Base-by-base conservation (phyloP, 179 eudicot species). In the Spinacia oleracea region DNA sequence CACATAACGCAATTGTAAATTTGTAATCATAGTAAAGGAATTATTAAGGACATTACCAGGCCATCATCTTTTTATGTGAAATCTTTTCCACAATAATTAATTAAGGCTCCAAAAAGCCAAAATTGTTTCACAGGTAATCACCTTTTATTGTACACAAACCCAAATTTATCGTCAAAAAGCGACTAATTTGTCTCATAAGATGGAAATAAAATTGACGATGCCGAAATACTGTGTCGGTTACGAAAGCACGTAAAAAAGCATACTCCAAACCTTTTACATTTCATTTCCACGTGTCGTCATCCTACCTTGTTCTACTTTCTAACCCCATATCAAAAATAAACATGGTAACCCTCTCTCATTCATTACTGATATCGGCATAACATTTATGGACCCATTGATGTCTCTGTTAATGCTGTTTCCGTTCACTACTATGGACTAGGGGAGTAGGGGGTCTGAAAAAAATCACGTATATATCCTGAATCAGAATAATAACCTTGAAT, bases 171-270 rank as follows among this genome's bases (percentile, higher is more conserved):
- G 25, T 75, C 45, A 75, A 75, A 40, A 45, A 16, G 25, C 27
- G 58, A 43, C 68, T 75, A 10, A 73, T 38, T 40, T 40, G 48
- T 35, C 43, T 70, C 29, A 0, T 42, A 56, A 6, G 7, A 35
- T 12, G 29, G 34, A 32, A 32, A 51, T 1, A 10, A 59, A 12
- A 35, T 40, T 58, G 27, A 40, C 50, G 16, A 43, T 0, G 6
- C 9, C 43, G 27, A 8, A 60, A 43, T 9, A 62, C 48, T 21
- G 43, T 75, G 78, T 75, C 78, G 78, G 78, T 75, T 75, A 43
- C 78, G 3, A n/a, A 60, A 42, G 16, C 56, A 40, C 45, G 18
- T 40, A 60, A 74, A 6, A 27, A 18, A 18, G 1, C 4, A 18
- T 12, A 18, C 4, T 29, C n/a, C 21, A 55, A 50, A 15, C 51